Base-by-base conservation (phyloP, 2,329 filamentous ascomycete species). In the Claviceps sp. region DNA sequence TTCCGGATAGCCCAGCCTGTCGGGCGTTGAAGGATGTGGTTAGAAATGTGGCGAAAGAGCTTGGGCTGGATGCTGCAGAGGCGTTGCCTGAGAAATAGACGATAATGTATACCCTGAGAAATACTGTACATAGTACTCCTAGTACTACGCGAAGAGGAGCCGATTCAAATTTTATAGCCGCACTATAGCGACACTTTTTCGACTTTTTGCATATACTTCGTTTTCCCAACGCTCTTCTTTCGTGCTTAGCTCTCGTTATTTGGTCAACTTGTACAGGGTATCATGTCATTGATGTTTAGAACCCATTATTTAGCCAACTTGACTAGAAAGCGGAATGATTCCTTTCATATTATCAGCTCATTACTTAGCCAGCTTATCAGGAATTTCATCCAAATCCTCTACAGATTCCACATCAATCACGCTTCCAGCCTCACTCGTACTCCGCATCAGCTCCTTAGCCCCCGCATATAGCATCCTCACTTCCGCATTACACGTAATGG, bases 361-460 rank as follows among this genome's bases (percentile, higher is more conserved):
- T 57, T 51, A 62, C 51, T 67, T 61, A 2, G 63, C 66, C 48
- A 82, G 68, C 70, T 80, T 85, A 58, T 78, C 72, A 53, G 90
- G 87, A 56, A 97, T 82, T n/a, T 85, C 82, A 58, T 87, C 82
- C 59, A 97, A 65, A 51, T 96, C 91, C 51, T 95, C 89, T 3
- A 79, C 77, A 19, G 79, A 82, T 59, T 87, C 81, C 48, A 97
- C 81, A 68, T 97, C 91, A 56, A 98, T 80, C 26, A 97, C 84
- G 59, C 80, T 81, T 51, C 85, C 84, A n/a, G 89, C 90, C 71
- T 96, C 89, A 54, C 87, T 87, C 51, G 88, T 94, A 64, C 88
- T 95, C 57, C 90, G 82, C 85, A 97, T 89, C 67, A 97, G 70
- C 72, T 98, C 93, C 70, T 96, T 95, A 44, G 93, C 93, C 41